A percentile compares a stretch with the other conserved stretches of the same genome.
Evolutionary conservation across 768 basidiomycete species (phyloP).

Genomic region (Boletales sp.): DNA sequence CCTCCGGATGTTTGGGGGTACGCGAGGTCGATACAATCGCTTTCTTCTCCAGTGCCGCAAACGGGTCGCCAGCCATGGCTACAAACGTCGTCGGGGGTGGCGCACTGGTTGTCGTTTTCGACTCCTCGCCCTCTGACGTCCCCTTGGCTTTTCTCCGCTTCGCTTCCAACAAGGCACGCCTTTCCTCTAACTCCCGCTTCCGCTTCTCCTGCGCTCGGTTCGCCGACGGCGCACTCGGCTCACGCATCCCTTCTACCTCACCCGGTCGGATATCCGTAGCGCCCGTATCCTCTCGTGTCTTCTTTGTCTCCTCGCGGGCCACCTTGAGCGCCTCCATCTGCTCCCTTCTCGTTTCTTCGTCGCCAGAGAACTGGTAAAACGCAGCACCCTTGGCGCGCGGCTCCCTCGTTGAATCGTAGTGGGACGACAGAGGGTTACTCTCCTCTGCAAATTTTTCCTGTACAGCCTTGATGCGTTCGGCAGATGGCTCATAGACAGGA

Average conservation of each 20-base stretch:
- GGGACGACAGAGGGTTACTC: constrained; percentile 65
- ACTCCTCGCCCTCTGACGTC: constrained; percentile 4
- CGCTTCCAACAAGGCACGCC: constrained; percentile 55
- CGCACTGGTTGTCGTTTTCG: neutral
- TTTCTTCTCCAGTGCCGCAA: constrained; percentile 45
- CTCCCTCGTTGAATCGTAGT: constrained; percentile 83
- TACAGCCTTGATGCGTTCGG: constrained; percentile 74
- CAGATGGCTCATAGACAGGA: constrained; percentile 83
- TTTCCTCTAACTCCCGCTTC: constrained; percentile 69
- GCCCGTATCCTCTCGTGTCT: constrained; percentile 53
- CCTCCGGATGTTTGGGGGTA: constrained; percentile 25
- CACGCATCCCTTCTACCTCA: constrained; percentile 75
- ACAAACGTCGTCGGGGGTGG: constrained; percentile 4
- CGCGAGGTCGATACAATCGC: constrained; percentile 14
- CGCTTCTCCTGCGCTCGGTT: constrained; percentile 64
- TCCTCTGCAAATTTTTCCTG: constrained; percentile 63
- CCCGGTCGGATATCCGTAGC: constrained; percentile 61
- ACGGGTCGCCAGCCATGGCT: constrained; percentile 41
- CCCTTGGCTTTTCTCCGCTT: constrained; percentile 56
- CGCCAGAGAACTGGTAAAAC: constrained; percentile 86
- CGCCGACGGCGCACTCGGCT: constrained; percentile 28
- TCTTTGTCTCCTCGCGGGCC: constrained; percentile 69
- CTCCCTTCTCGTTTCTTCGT: constrained; percentile 70
- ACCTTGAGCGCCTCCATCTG: constrained; percentile 82
- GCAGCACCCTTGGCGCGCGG: constrained; percentile 87